Conservation (phyloP, 306 rosid genomes). For the Luffa acutangula region DNA sequence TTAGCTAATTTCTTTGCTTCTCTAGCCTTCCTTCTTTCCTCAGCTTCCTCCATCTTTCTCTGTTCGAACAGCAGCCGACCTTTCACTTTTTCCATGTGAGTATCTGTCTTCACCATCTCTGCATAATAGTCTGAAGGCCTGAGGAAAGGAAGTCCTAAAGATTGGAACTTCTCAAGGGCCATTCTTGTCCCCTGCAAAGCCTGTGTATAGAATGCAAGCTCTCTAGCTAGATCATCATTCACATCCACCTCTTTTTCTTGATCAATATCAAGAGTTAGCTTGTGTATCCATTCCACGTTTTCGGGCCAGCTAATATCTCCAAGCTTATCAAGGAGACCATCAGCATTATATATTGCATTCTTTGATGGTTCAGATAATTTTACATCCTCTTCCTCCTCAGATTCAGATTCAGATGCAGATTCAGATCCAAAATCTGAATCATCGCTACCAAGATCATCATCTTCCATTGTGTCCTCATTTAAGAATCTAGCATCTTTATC, state of each 20-base stretch:
- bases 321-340: conserved; percentile 70
- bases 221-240: conserved; percentile 77
- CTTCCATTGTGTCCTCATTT: conserved; percentile 17
- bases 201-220: conserved; percentile 72
- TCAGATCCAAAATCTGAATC: conserved; percentile 40
- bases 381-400: conserved; percentile 41
- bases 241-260: conserved; percentile 77
- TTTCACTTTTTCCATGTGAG: conserved; percentile 74
- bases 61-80: conserved; percentile 62
- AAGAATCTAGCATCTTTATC: conserved; percentile 7
- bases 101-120: conserved; percentile 82
- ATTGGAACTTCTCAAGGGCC: conserved; percentile 64
- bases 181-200: conserved; percentile 74
- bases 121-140: conserved; percentile 88
- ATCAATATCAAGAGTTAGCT: conserved; percentile 54
- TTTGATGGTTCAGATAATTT: conserved; percentile 51
- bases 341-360: conserved; percentile 49
- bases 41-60: conserved; percentile 72
- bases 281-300: conserved; percentile 61
- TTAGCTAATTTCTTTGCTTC: conserved; percentile 71
- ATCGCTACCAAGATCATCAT: conserved; percentile 19
- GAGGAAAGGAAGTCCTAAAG: conserved; percentile 60
- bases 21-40: conserved; percentile 76
- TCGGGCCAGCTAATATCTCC: conserved; percentile 89
- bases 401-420: conserved; percentile 35